These are phyloP conservation scores for Mycoemilia scoparia DNA, from an alignment of 192 early-diverging fungal genomes.

Conservation along the genomic window DNA sequence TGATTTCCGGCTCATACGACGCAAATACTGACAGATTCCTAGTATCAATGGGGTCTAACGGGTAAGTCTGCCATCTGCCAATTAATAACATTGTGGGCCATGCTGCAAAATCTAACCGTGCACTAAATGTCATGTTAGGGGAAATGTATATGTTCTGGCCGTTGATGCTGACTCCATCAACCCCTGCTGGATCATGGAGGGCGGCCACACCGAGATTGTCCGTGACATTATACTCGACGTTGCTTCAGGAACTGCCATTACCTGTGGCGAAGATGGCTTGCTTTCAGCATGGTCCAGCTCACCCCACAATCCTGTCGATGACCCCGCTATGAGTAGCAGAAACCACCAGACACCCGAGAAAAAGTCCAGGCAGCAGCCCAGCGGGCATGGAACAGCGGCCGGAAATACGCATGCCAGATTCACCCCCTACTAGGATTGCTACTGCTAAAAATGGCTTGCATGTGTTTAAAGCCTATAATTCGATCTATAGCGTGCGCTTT, in stretches of 20 bases:
- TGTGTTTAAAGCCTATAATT: too few species aligned
- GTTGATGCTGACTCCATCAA: conserved; percentile 59
- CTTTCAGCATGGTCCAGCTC: conserved; percentile 44
- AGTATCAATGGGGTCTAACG: not conserved
- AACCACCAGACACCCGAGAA: too few species aligned
- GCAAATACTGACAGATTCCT: too few species aligned
- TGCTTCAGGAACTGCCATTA: conserved; percentile 32
- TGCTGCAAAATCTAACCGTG: not conserved
- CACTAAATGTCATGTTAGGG: conserved; percentile 28
- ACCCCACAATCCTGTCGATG: not conserved
- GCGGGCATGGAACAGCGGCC: too few species aligned
- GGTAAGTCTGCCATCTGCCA: too few species aligned
- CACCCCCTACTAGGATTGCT: too few species aligned
- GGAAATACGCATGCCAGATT: too few species aligned
- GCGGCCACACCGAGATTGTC: conserved; percentile 75
- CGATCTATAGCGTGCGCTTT: too few species aligned
- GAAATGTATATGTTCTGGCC: conserved; percentile 60
- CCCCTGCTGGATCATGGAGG: conserved; percentile 53
- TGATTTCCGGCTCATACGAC: conserved; percentile 58
- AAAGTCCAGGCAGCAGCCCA: too few species aligned
- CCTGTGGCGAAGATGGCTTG: conserved; percentile 65
- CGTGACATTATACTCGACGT: conserved; percentile 60
- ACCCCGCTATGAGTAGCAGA: conserved; percentile 3
- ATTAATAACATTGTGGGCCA: not conserved
- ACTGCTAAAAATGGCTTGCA: too few species aligned